Conservation (phyloP, 1,284 basidiomycete genomes). For the Kwoniella shivajii region DNA sequence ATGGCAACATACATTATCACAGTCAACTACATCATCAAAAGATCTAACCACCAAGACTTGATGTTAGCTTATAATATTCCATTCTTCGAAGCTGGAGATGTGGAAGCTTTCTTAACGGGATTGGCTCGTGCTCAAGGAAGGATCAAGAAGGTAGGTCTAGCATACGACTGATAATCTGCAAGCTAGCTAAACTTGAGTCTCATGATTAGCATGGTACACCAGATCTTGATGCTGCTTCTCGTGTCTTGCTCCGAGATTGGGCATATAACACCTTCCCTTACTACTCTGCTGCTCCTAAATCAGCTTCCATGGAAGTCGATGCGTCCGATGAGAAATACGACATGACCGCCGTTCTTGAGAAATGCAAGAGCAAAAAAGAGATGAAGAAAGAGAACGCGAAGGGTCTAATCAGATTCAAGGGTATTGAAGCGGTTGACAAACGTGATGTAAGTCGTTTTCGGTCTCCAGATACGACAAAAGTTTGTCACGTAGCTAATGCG, state of each 20-base stretch:
- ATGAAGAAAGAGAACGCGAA: conserved; percentile 53
- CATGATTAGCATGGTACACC: conserved; percentile 65
- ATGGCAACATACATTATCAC: conserved; percentile 1
- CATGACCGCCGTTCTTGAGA: conserved; percentile 56
- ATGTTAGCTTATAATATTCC: conserved; percentile 89
- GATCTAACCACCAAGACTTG: conserved; percentile 75
- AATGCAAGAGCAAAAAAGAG: conserved; percentile 67
- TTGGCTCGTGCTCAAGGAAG: conserved; percentile 78
- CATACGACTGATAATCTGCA: conserved; percentile 6
- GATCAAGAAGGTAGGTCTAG: conserved; percentile 70
- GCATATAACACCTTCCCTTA: conserved; percentile 74
- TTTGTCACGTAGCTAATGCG: conserved; percentile 10
- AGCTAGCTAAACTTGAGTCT: neutral
- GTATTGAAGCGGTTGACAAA: conserved; percentile 59
- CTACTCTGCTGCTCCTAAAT: conserved; percentile 67
- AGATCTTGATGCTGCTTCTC: conserved; percentile 78
- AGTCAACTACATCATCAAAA: conserved; percentile 75
- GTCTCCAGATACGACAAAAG: neutral
- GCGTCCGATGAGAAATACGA: conserved; percentile 44
- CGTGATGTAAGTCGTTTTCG: conserved; percentile 55
- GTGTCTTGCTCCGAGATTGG: conserved; percentile 88
- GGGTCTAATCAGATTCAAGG: conserved; percentile 62
- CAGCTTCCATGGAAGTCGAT: conserved; percentile 22
- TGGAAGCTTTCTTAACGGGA: conserved; percentile 75
- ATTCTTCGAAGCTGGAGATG: conserved; percentile 72